Conservation (phyloP, 305 asterid genomes). For the Fraxinus sp. region DNA sequence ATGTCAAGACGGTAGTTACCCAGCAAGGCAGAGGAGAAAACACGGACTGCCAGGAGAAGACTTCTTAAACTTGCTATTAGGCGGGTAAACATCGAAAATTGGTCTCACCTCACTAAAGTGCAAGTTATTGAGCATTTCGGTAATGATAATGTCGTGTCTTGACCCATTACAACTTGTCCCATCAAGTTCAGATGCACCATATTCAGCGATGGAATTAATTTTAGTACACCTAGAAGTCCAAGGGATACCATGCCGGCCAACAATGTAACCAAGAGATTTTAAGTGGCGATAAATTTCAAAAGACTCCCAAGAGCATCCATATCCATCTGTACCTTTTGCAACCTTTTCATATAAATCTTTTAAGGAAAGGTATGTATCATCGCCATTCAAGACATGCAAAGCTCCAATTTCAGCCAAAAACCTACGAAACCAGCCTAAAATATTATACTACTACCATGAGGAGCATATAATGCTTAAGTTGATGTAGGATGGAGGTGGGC, state of each 20-base stretch:
- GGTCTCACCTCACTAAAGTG: constrained; percentile 52
- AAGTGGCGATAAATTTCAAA: constrained; percentile 69
- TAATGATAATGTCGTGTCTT: constrained; percentile 26
- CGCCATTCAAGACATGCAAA: background rate
- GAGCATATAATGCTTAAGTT: background rate
- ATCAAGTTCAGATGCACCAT: constrained; percentile 25
- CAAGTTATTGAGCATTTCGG: constrained; percentile 42
- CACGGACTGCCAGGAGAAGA: constrained; percentile 67
- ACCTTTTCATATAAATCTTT: constrained; percentile 39
- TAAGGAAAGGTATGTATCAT: constrained; percentile 30
- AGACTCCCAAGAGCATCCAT: constrained; percentile 64
- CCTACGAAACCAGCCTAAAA: background rate
- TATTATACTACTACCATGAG: background rate
- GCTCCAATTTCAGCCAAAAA: constrained; percentile 8
- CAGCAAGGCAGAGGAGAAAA: constrained; percentile 54
- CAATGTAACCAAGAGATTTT: constrained; percentile 79
- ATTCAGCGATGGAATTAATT: constrained; percentile 18
- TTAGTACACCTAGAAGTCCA: constrained; percentile 58
- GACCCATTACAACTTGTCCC: constrained; percentile 24
- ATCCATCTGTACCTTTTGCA: constrained; percentile 32
- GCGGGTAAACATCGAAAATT: constrained; percentile 66
- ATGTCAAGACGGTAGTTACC: constrained; percentile 42
- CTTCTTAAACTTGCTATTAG: constrained; percentile 80
- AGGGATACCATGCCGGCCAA: constrained; percentile 61
- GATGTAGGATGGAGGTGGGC: background rate